Evolutionary conservation across 306 rosid species (phyloP).

Genomic region (Vigna radiata): DNA sequence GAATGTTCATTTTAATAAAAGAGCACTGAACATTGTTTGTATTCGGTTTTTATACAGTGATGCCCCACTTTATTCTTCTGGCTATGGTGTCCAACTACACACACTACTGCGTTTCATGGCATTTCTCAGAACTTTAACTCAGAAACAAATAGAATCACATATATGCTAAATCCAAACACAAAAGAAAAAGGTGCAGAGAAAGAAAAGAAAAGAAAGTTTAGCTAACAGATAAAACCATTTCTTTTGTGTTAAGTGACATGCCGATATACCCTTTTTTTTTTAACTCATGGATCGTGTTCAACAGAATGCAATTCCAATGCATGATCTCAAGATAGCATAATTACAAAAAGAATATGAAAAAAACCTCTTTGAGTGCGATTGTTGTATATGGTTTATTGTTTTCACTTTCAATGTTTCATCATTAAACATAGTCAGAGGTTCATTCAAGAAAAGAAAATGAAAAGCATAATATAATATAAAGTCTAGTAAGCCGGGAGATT

Average conservation of each 20-base stretch:
- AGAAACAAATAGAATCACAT: slow-evolving; percentile 50
- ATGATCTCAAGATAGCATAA: slow-evolving; percentile 25
- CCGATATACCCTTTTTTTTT: slow-evolving; percentile 34
- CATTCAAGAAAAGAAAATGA: background rate
- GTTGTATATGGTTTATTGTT: background rate
- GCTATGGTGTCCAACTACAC: slow-evolving; percentile 35
- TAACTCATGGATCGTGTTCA: slow-evolving; percentile 53
- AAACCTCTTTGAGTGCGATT: background rate
- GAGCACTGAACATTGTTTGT: slow-evolving; percentile 47
- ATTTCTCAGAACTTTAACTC: slow-evolving; percentile 1
- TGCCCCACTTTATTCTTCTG: slow-evolving; percentile 37
- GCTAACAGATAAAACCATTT: slow-evolving; percentile 18
- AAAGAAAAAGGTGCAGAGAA: slow-evolving; percentile 15
- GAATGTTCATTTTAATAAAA: slow-evolving; percentile 28
- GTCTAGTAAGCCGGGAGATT: slow-evolving; percentile 15
- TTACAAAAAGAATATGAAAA: slow-evolving; percentile 22
- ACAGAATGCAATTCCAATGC: slow-evolving; percentile 51
- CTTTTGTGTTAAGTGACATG: slow-evolving; percentile 34
- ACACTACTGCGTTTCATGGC: slow-evolving; percentile 30
- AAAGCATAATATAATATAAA: background rate
- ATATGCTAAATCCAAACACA: slow-evolving; percentile 48
- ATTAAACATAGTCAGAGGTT: background rate
- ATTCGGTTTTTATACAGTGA: slow-evolving; percentile 6
- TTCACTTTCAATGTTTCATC: slow-evolving; percentile 1
- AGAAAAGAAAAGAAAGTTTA: background rate